These are phyloP conservation scores for Aristolochia fimbriata DNA, from an alignment of 164 flowering plant species.

Conservation along the genomic window DNA sequence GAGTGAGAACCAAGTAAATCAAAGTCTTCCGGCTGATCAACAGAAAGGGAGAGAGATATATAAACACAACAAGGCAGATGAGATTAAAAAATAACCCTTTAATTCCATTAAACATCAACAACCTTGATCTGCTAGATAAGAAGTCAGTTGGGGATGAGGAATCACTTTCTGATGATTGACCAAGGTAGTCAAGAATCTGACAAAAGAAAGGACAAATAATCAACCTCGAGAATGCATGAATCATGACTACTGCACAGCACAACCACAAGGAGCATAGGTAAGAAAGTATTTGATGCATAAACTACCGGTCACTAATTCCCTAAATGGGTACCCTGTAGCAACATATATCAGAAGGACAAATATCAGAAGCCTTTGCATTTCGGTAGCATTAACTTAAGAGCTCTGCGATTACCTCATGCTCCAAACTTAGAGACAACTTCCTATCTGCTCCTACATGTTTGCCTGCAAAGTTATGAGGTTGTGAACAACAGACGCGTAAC, in stretches of 20 bases:
- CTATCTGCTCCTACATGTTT: slow-evolving; percentile 84
- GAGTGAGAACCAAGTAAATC: slow-evolving; percentile 80
- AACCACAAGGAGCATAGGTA: background rate
- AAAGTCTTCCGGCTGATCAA: slow-evolving; percentile 81
- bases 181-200: slow-evolving; percentile 83
- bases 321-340: no score
- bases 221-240: background rate
- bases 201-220: background rate
- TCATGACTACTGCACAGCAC: background rate
- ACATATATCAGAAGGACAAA: no score
- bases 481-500: background rate
- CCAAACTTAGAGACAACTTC: slow-evolving; percentile 78
- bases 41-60: slow-evolving; percentile 10
- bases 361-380: no score
- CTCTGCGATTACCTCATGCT: slow-evolving; percentile 58
- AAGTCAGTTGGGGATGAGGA: slow-evolving; percentile 61
- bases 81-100: background rate
- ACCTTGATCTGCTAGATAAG: slow-evolving; percentile 75
- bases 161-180: slow-evolving; percentile 70
- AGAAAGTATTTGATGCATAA: background rate
- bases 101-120: slow-evolving; percentile 6
- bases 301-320: background rate
- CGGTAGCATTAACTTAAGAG: background rate
- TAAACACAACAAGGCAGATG: background rate
- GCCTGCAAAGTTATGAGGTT: slow-evolving; percentile 31